phyloP scores from a whole-genome alignment of 2,329 filamentous ascomycete genomes.

The Pseudogymnoascus sp. region DNA sequence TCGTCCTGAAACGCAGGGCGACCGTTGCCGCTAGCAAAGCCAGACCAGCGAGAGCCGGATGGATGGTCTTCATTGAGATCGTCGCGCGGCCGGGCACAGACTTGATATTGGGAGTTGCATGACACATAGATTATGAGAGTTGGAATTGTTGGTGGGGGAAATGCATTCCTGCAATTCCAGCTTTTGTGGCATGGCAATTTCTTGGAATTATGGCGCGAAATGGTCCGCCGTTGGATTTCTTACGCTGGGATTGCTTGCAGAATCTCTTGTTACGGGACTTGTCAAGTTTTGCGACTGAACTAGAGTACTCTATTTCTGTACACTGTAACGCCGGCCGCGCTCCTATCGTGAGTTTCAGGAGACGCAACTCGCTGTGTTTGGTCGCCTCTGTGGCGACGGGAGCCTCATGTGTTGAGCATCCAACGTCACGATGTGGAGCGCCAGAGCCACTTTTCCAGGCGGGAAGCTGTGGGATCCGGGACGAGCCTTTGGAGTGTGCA shows the following conservation, averaged over 20 bases:
- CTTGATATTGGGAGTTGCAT: neutral
- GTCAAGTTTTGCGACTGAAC: neutral
- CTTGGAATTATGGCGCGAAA: neutral
- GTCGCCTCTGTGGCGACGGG: neutral
- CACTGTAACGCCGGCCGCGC: neutral
- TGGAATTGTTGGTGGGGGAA: neutral
- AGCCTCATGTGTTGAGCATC: neutral
- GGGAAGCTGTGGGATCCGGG: neutral
- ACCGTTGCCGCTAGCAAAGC: neutral
- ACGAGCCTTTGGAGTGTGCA: neutral
- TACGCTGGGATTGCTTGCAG: neutral
- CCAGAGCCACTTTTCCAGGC: neutral
- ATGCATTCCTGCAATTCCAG: neutral
- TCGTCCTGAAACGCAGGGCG: neutral
- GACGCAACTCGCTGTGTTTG: neutral
- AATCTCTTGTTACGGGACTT: neutral
- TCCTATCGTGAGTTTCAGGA: neutral
- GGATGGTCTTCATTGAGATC: neutral
- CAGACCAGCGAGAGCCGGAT: neutral
- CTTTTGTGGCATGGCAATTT: neutral
- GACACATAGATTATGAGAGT: neutral
- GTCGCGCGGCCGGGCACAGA: neutral
- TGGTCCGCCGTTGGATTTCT: neutral
- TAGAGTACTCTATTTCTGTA: neutral
- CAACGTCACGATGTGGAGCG: neutral